These are phyloP conservation scores for Hirsutella rhossiliensis DNA, from an alignment of 2,329 filamentous ascomycete genomes.

Conservation along the genomic window DNA sequence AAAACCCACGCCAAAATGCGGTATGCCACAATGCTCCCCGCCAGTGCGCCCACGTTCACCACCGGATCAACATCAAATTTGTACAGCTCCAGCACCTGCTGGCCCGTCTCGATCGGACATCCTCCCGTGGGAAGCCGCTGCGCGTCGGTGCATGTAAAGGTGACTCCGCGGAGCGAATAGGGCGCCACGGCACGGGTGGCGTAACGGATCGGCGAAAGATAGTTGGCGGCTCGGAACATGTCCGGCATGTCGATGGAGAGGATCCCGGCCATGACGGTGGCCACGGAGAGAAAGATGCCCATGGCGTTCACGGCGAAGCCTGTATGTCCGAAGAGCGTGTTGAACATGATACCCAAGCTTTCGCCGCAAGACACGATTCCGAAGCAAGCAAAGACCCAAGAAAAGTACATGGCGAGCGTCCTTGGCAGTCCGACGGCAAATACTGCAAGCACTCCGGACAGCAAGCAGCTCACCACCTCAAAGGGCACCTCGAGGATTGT, in stretches of 20 bases:
- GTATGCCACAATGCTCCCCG: constrained; percentile 52
- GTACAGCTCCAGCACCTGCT: constrained; percentile 57
- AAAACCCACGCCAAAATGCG: constrained; percentile 49
- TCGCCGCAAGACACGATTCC: constrained; percentile 65
- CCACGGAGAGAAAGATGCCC: constrained; percentile 55
- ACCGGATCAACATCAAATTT: constrained; percentile 49
- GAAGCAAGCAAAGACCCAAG: constrained; percentile 56
- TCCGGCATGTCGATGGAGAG: constrained; percentile 57
- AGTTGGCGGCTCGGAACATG: constrained; percentile 57
- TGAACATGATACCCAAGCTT: constrained; percentile 68
- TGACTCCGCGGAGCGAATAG: constrained; percentile 47
- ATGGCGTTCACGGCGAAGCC: constrained; percentile 68
- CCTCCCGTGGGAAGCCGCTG: constrained; percentile 47
- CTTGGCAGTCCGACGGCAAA: constrained; percentile 54
- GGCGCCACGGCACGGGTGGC: constrained; percentile 53
- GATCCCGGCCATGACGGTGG: constrained; percentile 59
- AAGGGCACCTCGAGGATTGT: constrained; percentile 60
- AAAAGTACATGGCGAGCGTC: constrained; percentile 53
- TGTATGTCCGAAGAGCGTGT: constrained; percentile 61
- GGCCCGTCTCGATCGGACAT: constrained; percentile 54
- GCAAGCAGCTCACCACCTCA: constrained; percentile 50
- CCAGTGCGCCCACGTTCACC: constrained; percentile 50
- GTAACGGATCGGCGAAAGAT: constrained; percentile 61
- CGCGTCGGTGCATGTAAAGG: constrained; percentile 49
- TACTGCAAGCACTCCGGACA: constrained; percentile 53